Base-by-base conservation (phyloP, 2,329 filamentous ascomycete genomes). In the Elsinoe ampelina region DNA sequence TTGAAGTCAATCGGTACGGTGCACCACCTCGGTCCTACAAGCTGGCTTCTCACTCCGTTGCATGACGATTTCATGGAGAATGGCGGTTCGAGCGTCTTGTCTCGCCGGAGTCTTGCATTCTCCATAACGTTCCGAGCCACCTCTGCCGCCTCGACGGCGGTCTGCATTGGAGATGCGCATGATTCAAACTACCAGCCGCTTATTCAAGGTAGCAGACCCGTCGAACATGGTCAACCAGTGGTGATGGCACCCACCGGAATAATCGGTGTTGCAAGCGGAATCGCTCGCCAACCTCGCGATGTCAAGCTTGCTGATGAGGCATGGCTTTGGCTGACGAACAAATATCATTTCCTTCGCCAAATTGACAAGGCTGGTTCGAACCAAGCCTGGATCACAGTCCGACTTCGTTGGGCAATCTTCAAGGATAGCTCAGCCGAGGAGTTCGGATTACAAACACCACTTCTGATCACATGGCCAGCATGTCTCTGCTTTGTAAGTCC, bases 341-440 rank as follows among this genome's bases (percentile, higher is more conserved):
- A 34, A n/a, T 56, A 38, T n/a, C 41, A 30, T 17, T 56, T 56
- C 20, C 54, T 56, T 6, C 6, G 19, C 15, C 22, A 32, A 15
- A 26, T 26, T 19, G 42, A 56, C 20, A 26, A 26, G 8, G 15
- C 39, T 20, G 17, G 20, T 30, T 30, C 51, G 43, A 32, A 13
- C 15, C 26, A 34, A 26, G n/a, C 59, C 19, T 26, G 59, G 59
- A 50, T 59, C 35, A 15, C 43, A 17, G 30, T 36, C 11, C 51
- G 26, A 20, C 35, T 48, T 11, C 50, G 42, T 57, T 43, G 15
- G 39, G 11, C 20, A 20, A 39, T 50, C 13, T n/a, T 58, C n/a
- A 43, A 22, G 38, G 52, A 55, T 43, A 36, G 19, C 20, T 34
- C 38, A 3, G 12, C 11, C 19, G 15, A 35, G n/a, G 52, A 55